A percentile compares a stretch with the other conserved stretches of the same genome.
phyloP scores from a whole-genome alignment of 108 stramenopile genomes.

The Discostella pseudostelligera region DNA sequence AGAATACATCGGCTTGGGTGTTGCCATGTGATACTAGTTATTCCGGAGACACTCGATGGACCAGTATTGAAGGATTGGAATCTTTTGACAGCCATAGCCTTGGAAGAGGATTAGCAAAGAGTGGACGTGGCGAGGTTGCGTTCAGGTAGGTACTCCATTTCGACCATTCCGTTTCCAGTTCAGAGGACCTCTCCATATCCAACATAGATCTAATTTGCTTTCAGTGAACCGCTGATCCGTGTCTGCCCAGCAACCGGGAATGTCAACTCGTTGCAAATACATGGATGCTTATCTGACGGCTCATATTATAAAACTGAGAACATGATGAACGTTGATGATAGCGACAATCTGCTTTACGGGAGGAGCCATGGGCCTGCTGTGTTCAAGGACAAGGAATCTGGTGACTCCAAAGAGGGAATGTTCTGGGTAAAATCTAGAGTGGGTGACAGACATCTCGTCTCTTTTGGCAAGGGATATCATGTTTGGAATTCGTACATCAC shows the following conservation, averaged over 20 bases:
- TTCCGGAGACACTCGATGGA: slow-evolving; percentile 71
- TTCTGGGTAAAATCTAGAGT: slow-evolving; percentile 59
- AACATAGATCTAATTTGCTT: slow-evolving; percentile 33
- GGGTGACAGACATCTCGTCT: slow-evolving; percentile 47
- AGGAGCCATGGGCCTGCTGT: slow-evolving; percentile 15
- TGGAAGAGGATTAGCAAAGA: slow-evolving; percentile 29
- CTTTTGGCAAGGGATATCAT: slow-evolving; percentile 61
- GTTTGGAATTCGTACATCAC: slow-evolving; percentile 51
- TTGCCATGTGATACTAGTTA: slow-evolving; percentile 77
- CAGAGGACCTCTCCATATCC: no score
- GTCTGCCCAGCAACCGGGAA: slow-evolving; percentile 24
- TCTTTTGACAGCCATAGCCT: slow-evolving; percentile 8
- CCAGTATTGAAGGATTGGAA: slow-evolving; percentile 10
- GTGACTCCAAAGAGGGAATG: slow-evolving; percentile 42
- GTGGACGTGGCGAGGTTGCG: slow-evolving; percentile 47
- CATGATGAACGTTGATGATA: slow-evolving; percentile 25
- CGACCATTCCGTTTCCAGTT: neutral
- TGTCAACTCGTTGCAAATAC: slow-evolving; percentile 40
- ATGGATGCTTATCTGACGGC: slow-evolving; percentile 75
- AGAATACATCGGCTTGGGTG: slow-evolving; percentile 38
- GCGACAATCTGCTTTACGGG: slow-evolving; percentile 12
- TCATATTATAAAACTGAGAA: slow-evolving; percentile 54
- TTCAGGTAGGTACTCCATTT: slow-evolving; percentile 42
- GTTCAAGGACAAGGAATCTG: slow-evolving; percentile 31
- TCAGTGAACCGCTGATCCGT: slow-evolving; percentile 63